These are phyloP conservation scores for Fusarium nematophilum DNA, from an alignment of 2,329 filamentous ascomycete genomes.

Conservation along the genomic window DNA sequence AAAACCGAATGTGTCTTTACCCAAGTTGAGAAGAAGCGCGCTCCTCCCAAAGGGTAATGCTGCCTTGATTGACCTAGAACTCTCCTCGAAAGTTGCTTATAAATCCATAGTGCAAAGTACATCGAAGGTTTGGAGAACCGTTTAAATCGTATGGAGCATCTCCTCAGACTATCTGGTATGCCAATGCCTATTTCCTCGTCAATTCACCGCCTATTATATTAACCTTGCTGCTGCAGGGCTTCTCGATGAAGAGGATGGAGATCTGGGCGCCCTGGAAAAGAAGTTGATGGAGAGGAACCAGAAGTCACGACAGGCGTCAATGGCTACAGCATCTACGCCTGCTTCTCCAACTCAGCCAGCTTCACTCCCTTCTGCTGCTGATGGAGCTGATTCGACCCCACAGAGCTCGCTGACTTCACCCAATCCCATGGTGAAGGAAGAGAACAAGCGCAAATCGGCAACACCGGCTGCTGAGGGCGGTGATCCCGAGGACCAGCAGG, in stretches of 20 bases:
- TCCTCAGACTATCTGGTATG: conserved; percentile 83
- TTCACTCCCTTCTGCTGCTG: conserved; percentile 51
- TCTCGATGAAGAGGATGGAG: conserved; percentile 86
- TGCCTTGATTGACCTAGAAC: not conserved
- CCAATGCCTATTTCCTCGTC: not conserved
- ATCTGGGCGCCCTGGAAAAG: conserved; percentile 89
- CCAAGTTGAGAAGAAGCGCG: conserved; percentile 98
- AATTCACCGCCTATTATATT: conserved; percentile 5
- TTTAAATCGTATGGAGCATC: conserved; percentile 92
- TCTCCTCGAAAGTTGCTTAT: conserved; percentile 33
- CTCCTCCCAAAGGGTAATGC: conserved; percentile 91
- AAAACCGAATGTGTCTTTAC: conserved; percentile 98
- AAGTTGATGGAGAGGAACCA: conserved; percentile 70
- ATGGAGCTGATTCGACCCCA: conserved; percentile 59
- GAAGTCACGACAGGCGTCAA: conserved; percentile 62
- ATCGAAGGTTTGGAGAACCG: conserved; percentile 97
- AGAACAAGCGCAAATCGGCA: conserved; percentile 45
- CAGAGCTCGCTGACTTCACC: conserved; percentile 68
- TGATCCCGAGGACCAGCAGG: conserved; percentile 56
- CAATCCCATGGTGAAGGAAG: conserved; percentile 53
- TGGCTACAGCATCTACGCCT: conserved; percentile 59
- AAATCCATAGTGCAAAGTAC: conserved; percentile 81
- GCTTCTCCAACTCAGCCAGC: conserved; percentile 63
- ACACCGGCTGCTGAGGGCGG: conserved; percentile 39
- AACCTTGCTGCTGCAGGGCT: conserved; percentile 65